Conservation (phyloP, 176 grass and related monocot genomes). For the Dactylis glomerata region DNA sequence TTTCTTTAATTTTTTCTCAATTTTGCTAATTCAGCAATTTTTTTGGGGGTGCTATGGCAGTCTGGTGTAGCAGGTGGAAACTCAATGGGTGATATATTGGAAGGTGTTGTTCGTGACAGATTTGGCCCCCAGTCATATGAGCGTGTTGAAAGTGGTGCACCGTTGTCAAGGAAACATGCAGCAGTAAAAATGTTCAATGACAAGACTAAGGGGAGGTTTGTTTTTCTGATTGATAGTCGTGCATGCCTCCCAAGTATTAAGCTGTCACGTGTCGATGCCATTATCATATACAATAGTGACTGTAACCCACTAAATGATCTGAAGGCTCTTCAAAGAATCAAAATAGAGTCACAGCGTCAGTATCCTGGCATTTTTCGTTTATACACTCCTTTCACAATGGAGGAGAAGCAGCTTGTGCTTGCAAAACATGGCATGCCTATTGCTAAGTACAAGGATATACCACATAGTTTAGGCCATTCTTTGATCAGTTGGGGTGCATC, state of each 20-base stretch:
- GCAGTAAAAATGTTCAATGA: constrained; percentile 79
- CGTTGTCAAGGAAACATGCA: constrained; percentile 37
- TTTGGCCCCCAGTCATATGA: constrained; percentile 73
- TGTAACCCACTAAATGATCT: constrained; percentile 79
- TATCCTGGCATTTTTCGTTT: constrained; percentile 58
- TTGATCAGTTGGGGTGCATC: constrained; percentile 78
- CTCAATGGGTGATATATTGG: constrained; percentile 59
- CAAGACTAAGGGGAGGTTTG: constrained; percentile 60
- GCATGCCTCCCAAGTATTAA: constrained; percentile 77
- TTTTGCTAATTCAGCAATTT: not conserved
- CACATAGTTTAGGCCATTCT: constrained; percentile 41
- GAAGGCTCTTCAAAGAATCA: constrained; percentile 56
- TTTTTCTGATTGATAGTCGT: constrained; percentile 67
- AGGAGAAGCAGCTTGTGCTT: constrained; percentile 64
- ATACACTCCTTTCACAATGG: constrained; percentile 72
- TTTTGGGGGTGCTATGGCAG: constrained; percentile 33
- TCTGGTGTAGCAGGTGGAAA: constrained; percentile 50
- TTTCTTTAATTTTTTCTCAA: constrained; percentile 9
- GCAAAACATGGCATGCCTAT: constrained; percentile 57
- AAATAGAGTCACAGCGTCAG: constrained; percentile 45
- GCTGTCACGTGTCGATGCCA: constrained; percentile 59
- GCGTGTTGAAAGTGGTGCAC: constrained; percentile 41
- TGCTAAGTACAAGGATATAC: constrained; percentile 46
- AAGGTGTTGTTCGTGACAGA: constrained; percentile 58
- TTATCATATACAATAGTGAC: constrained; percentile 76